Evolutionary conservation across 2,329 filamentous ascomycete species (phyloP).

Genomic region (Exophiala alcalophila): DNA sequence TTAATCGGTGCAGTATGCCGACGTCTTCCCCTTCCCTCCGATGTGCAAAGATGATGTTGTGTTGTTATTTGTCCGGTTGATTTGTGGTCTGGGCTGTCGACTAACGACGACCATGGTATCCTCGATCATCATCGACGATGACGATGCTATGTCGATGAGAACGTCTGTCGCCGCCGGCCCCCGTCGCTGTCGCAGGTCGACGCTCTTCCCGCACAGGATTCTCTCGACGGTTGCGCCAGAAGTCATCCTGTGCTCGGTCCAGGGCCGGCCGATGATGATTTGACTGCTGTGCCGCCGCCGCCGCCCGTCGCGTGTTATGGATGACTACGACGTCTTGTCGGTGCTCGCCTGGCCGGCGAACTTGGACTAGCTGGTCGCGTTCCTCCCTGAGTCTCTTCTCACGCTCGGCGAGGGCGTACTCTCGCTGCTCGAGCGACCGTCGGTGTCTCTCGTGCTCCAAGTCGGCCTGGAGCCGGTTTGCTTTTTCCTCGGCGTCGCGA

Average conservation of each 20-base stretch:
- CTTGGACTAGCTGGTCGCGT: conserved; percentile 11
- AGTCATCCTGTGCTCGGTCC: conserved; percentile 23
- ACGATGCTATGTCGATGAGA: conserved; percentile 17
- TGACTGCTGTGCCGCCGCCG: no score
- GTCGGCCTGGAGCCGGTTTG: conserved; percentile 12
- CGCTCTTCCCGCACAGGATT: conserved; percentile 3
- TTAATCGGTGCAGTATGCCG: no score
- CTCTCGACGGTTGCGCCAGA: conserved; percentile 6
- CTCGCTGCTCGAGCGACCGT: conserved; percentile 20
- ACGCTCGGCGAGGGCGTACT: conserved; percentile 12
- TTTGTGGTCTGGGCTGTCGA: no score
- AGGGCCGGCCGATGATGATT: conserved; percentile 14
- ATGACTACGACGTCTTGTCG: conserved; percentile 21
- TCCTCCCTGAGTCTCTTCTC: conserved; percentile 14
- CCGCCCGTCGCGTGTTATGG: conserved; percentile 18
- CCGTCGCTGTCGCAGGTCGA: conserved; percentile 9
- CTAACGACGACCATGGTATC: conserved; percentile 2
- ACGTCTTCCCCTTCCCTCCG: no score
- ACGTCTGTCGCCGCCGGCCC: conserved; percentile 13
- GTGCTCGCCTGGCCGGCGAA: conserved; percentile 11
- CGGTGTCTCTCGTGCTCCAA: conserved; percentile 18
- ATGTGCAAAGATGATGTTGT: no score
- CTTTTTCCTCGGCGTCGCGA: conserved; percentile 22
- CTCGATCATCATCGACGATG: conserved; percentile 15
- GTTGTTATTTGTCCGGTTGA: no score